Evolutionary conservation across 2,329 filamentous ascomycete species (phyloP), one percentile per base, ranked within the genome.

Genomic region (Neonectria punicea): DNA sequence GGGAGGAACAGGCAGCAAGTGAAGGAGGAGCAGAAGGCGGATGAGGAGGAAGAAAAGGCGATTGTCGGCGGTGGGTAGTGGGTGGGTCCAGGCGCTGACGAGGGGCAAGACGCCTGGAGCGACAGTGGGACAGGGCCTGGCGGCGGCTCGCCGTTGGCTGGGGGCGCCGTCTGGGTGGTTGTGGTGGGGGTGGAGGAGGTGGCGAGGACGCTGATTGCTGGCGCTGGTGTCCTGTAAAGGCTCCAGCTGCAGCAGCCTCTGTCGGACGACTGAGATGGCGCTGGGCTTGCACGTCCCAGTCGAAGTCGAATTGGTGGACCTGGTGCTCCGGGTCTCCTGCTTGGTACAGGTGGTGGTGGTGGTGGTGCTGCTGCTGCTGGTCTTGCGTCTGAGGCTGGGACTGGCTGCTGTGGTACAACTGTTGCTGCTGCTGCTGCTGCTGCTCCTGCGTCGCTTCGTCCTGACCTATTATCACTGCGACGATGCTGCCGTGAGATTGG

Each of bases 11-110:
- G 67, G 68, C 65, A 72, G 70, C 67, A 68, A 68, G 66, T 62
- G 68, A 67, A 69, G 68, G 64, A 61, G 63, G 68, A 68, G 70
- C 67, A 67, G 66, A 65, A 63, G 60, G 74, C 75, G 70, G 70
- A 67, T 72, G 74, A 71, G 72, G 73, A 70, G 68, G 68, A 73
- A 73, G 70, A 76, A 75, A 76, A 76, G 72, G 67, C 69, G 70
- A 69, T 66, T 72, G 69, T 63, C 66, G 70, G 72, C 47, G 72
- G 69, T 72, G 67, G 71, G 67, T 51, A 66, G 63, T 61, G 69
- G 62, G 70, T 71, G 71, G 71, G 67, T 72, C 67, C 62, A 69
- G 66, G 57, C 71, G 71, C 69, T 73, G 71, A 70, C 71, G 71
- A 73, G 71, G 71, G 71, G 69, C 49, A 43, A 63, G 59, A 53